A percentile compares a stretch with the other conserved stretches of the same genome.
phyloP scores from a whole-genome alignment of 1,284 basidiomycete species.

The Peniophora sp. region DNA sequence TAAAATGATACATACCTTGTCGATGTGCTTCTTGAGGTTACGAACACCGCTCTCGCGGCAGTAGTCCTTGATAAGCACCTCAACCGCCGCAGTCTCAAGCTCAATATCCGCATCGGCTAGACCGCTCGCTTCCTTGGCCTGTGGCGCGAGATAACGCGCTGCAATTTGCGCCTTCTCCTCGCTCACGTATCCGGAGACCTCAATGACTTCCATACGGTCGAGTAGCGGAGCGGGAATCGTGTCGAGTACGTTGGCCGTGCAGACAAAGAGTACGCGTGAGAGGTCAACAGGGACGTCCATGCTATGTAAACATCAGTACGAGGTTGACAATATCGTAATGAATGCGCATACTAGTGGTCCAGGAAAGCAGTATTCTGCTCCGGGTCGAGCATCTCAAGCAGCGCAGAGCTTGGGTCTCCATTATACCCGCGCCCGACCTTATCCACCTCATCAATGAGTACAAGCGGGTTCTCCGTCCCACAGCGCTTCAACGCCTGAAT shows the following conservation, averaged over 20 bases:
- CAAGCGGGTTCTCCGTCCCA: slow-evolving; percentile 93
- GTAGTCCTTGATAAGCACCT: slow-evolving; percentile 92
- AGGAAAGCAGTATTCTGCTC: slow-evolving; percentile 96
- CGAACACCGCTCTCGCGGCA: slow-evolving; percentile 95
- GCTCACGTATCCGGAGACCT: slow-evolving; percentile 94
- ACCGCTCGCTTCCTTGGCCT: slow-evolving; percentile 89
- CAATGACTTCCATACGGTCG: slow-evolving; percentile 96
- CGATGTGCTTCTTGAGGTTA: slow-evolving; percentile 92
- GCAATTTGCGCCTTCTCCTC: slow-evolving; percentile 97
- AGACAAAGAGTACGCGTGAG: slow-evolving; percentile 94
- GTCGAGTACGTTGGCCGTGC: slow-evolving; percentile 92
- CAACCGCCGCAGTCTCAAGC: slow-evolving; percentile 75
- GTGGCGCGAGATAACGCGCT: slow-evolving; percentile 85
- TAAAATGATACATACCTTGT: slow-evolving; percentile 55
- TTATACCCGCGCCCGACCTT: slow-evolving; percentile 97
- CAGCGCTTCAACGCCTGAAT: slow-evolving; percentile 97
- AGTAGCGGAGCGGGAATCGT: slow-evolving; percentile 95
- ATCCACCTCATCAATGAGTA: slow-evolving; percentile 97
- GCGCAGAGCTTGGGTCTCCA: slow-evolving; percentile 90
- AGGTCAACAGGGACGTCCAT: slow-evolving; percentile 98
- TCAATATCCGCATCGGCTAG: slow-evolving; percentile 79
- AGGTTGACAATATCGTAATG: background rate
- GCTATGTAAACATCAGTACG: slow-evolving; percentile 28
- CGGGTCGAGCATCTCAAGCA: slow-evolving; percentile 97
- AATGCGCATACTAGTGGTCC: slow-evolving; percentile 78